Conservation (phyloP, 305 asterid species). For the Fraxinus sp. region DNA sequence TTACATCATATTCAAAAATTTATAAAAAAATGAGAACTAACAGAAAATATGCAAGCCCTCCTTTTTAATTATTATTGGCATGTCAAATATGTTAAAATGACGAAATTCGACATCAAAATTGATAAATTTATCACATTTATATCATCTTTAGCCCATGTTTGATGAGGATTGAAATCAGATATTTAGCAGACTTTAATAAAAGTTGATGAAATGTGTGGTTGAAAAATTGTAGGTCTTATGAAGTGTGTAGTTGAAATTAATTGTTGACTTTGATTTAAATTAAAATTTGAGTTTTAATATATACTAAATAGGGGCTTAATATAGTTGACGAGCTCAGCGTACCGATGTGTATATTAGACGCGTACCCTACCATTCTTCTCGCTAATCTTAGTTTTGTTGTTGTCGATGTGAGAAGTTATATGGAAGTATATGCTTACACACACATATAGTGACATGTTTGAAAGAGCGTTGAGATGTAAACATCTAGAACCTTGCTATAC, state of each 20-base stretch:
- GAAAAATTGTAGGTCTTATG: too few relatives aligned
- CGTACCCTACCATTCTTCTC: not conserved
- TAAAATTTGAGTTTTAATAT: too few relatives aligned
- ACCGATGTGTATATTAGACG: not conserved
- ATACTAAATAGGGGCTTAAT: too few relatives aligned
- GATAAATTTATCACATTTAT: not conserved
- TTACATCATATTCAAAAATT: not conserved
- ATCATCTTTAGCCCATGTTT: not conserved
- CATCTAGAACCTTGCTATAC: too few relatives aligned
- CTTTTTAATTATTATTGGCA: not conserved
- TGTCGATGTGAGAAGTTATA: not conserved
- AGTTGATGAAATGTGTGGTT: too few relatives aligned
- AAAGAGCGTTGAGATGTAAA: conserved; percentile 27
- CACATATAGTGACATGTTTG: not conserved
- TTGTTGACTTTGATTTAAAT: too few relatives aligned
- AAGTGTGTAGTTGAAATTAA: too few relatives aligned
- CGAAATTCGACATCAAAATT: not conserved
- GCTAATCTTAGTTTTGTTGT: too few relatives aligned
- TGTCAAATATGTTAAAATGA: not conserved
- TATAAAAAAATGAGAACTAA: not conserved
- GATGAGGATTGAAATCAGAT: too few relatives aligned
- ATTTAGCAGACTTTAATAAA: too few relatives aligned
- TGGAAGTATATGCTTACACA: not conserved
- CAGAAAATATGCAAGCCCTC: not conserved
- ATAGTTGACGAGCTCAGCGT: conserved; percentile 27